Conservation (phyloP, 2,329 filamentous ascomycete species). For the Nemania abortiva region DNA sequence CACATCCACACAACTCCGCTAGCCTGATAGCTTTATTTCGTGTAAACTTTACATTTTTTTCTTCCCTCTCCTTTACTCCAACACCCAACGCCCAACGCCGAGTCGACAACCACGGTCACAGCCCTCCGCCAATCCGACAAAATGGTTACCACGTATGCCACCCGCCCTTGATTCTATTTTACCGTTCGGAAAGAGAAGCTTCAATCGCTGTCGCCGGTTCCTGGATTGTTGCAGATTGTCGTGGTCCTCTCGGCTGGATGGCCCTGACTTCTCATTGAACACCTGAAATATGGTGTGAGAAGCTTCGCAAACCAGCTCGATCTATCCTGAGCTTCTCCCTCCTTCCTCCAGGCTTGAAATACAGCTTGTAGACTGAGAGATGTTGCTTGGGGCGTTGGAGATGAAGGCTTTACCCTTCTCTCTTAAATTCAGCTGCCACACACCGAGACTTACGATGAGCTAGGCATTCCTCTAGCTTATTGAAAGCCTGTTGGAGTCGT, state of each 20-base stretch:
- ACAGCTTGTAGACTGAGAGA: slow-evolving; percentile 68
- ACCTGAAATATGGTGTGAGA: slow-evolving; percentile 48
- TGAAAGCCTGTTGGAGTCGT: slow-evolving; percentile 52
- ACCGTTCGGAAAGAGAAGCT: slow-evolving; percentile 54
- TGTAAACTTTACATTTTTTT: slow-evolving; percentile 25
- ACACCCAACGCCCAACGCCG: slow-evolving; percentile 41
- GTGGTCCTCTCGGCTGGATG: slow-evolving; percentile 84
- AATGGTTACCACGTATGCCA: slow-evolving; percentile 55
- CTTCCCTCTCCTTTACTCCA: slow-evolving; percentile 35
- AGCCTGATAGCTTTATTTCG: slow-evolving; percentile 31
- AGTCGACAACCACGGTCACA: slow-evolving; percentile 48
- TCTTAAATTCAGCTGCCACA: slow-evolving; percentile 79
- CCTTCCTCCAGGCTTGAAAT: slow-evolving; percentile 60
- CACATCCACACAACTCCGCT: slow-evolving; percentile 32
- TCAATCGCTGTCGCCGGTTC: slow-evolving; percentile 59
- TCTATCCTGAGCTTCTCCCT: slow-evolving; percentile 75
- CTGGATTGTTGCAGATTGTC: slow-evolving; percentile 77
- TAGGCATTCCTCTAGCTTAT: not conserved
- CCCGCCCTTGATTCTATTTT: slow-evolving; percentile 59
- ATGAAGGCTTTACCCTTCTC: slow-evolving; percentile 77
- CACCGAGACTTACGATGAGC: slow-evolving; percentile 41
- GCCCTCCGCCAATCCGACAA: slow-evolving; percentile 50
- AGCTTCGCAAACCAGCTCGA: slow-evolving; percentile 78
- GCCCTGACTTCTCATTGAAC: slow-evolving; percentile 55
- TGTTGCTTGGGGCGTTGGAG: slow-evolving; percentile 79